Base-by-base conservation (phyloP, 2,329 filamentous ascomycete species). In the Cordyceps fumosorosea region DNA sequence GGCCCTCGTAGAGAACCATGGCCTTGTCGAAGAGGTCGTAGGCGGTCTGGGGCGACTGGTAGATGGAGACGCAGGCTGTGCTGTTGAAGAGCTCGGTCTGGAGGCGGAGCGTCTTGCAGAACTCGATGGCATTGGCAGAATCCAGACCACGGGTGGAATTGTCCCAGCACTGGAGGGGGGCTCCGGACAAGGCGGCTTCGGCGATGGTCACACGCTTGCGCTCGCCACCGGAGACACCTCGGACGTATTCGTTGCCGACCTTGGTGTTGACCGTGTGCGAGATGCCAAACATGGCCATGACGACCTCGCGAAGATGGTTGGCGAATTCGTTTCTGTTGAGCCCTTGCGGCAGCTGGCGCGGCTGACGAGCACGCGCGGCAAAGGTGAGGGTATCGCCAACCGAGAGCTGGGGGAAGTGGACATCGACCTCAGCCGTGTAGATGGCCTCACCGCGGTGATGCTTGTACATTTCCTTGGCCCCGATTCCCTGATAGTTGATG, bases 361-460 rank as follows among this genome's bases (percentile, higher is more conserved):
- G 86, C 26, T 85, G 82, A 59, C 87, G 80, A 4, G 89, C 87
- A 40, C 82, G 79, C 10, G 89, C 88, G 22, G 89, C 89, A 65
- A 92, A 62, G 86, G 86, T 80, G 12, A 87, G 75, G 0, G 85
- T 87, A 65, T 87, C 81, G 60, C 82, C 83, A 14, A 87, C 84
- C 4, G 79, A 82, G 64, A 87, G 69, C 66, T 80, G 77, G 1
- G 84, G 81, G 65, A 86, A 86, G 69, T 86, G 84, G 8, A 83
- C 80, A 67, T 89, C 86, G 18, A 84, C 84, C 70, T 88, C 85
- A 50, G 84, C 84, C 0, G 83, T 87, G 71, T 88, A 89, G 22
- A 93, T 92, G 62, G 88, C 89, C 74, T 93, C 90, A 61, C 90
- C 90, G 22, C 89, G 85, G 75, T 91, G 91, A 56, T 83, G 79